Conservation (phyloP, 2,329 filamentous ascomycete species). For the Fusarium setosum region DNA sequence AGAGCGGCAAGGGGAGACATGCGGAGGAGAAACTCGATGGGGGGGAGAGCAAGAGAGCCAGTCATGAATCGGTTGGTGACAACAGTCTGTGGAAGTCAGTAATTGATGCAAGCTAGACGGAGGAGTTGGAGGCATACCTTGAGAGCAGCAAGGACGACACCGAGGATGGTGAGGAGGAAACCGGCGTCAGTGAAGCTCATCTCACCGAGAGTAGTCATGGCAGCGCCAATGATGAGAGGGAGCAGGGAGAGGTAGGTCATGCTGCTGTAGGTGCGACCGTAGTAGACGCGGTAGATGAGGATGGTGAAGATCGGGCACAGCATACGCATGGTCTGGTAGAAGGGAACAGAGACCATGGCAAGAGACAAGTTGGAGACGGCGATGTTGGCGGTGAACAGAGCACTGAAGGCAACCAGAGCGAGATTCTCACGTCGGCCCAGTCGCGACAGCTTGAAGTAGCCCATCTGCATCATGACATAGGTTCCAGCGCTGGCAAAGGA, state of each 20-base stretch:
- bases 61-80: conserved; percentile 75
- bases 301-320: conserved; percentile 72
- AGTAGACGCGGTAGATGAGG: conserved; percentile 68
- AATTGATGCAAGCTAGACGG: not conserved
- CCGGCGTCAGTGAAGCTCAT: conserved; percentile 71
- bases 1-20: conserved; percentile 70
- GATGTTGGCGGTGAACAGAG: conserved; percentile 72
- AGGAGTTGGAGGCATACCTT: conserved; percentile 54
- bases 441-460: conserved; percentile 64
- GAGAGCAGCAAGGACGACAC: conserved; percentile 64
- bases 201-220: conserved; percentile 70
- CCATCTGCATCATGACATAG: conserved; percentile 61
- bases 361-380: conserved; percentile 74
- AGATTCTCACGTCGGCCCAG: conserved; percentile 65
- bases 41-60: conserved; percentile 65
- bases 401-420: conserved; percentile 67
- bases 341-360: conserved; percentile 71
- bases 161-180: conserved; percentile 65
- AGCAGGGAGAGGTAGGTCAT: conserved; percentile 70
- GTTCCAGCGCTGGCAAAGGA: conserved; percentile 69
- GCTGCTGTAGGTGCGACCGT: conserved; percentile 64
- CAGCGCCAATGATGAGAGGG: conserved; percentile 70
- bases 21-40: conserved; percentile 70
- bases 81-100: conserved; percentile 58
- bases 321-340: conserved; percentile 73